phyloP scores from a whole-genome alignment of 352 stramenopile species.

The Phytophthora melonis region DNA sequence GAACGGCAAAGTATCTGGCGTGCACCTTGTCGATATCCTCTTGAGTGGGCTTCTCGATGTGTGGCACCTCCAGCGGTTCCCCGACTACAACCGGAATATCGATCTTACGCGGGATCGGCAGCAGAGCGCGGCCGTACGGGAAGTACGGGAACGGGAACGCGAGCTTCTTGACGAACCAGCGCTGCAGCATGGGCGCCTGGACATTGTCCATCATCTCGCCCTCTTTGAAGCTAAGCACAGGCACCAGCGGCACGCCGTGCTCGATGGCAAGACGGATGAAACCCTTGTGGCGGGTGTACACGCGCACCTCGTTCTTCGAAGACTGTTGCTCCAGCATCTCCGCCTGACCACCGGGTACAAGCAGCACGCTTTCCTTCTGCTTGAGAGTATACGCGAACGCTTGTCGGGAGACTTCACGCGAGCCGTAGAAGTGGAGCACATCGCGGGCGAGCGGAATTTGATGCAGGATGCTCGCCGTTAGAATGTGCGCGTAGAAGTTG shows the following conservation, averaged over 20 bases:
- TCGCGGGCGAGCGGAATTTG: constrained; percentile 82
- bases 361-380: constrained; percentile 70
- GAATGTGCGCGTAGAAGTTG: constrained; percentile 66
- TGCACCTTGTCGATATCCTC: constrained; percentile 77
- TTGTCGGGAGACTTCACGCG: constrained; percentile 75
- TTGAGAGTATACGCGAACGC: constrained; percentile 62
- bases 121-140: constrained; percentile 68
- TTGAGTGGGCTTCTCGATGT: constrained; percentile 54
- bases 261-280: constrained; percentile 86
- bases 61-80: constrained; percentile 57
- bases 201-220: constrained; percentile 88
- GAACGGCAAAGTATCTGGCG: constrained; percentile 59
- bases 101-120: constrained; percentile 79
- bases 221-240: constrained; percentile 85
- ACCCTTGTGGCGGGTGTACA: constrained; percentile 82
- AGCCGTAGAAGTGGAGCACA: constrained; percentile 79
- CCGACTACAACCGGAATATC: constrained; percentile 74
- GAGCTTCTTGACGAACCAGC: constrained; percentile 83
- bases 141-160: constrained; percentile 86
- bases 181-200: constrained; percentile 71
- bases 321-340: constrained; percentile 86
- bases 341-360: constrained; percentile 83
- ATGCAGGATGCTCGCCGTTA: constrained; percentile 84
- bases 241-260: constrained; percentile 75
- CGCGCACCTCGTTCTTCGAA: constrained; percentile 63